Evolutionary conservation across 1,139 yeast species (phyloP), one percentile per base, ranked within the genome.

Genomic region (Nadsonia starkeyi-henricii): DNA sequence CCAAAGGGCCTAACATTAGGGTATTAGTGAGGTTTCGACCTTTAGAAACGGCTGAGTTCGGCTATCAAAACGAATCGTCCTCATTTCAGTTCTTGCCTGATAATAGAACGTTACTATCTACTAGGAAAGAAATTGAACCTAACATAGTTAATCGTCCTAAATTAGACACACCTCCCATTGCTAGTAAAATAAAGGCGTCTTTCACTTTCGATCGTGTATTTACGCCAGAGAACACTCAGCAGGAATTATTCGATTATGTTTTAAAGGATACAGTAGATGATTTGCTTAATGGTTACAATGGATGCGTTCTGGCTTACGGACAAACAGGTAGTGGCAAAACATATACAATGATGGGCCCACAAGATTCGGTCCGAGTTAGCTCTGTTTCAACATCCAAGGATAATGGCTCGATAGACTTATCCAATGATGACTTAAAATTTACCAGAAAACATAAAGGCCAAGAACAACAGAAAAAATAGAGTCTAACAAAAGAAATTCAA

Each of bases 271-370:
- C 78, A 2, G 81, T 81, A 2, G 81, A 78, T 45, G 91, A 82
- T 55, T 70, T 85, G 41, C 72, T 85, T 53, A 71, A 74, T 42
- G 96, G 96, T 0, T 85, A 83, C 60, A 85, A 88, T 62, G 91
- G 93, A 20, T 80, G 95, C 0, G 81, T 88, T 0, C 66, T 88
- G 44, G 89, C 95, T 1, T 88, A 85, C 62, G 96, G 96, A 7
- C 95, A 85, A 61, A 82, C 94, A 0, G 93, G 95, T 0, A 76
- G 93, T 1, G 96, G 96, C 2, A 86, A 86, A 60, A 78, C 95
- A 0, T 79, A 78, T 60, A 83, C 95, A 1, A 83, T 88, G 94
- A 76, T 84, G 75, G 96, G 96, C 1, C 66, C 70, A 20, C 50
- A 55, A 43, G 71, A 68, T 26, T 71, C 65, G 66, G 20, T n/a